phyloP scores from a whole-genome alignment of 2,329 filamentous ascomycete species.

The Xylariomycetidae sp. region DNA sequence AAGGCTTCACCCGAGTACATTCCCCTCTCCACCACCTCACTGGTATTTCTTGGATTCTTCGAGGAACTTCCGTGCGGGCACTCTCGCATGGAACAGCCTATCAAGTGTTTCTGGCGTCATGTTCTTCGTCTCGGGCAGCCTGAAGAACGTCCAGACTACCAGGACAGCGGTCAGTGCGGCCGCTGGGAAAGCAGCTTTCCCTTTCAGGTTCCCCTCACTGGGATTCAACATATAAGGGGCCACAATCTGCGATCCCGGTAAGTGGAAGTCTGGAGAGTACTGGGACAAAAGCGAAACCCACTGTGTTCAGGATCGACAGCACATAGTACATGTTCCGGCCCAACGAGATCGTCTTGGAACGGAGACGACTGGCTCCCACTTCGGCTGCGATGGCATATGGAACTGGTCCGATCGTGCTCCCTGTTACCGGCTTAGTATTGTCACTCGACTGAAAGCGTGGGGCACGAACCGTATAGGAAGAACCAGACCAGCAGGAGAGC shows the following conservation, averaged over 20 bases:
- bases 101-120: conserved; percentile 38
- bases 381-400: not conserved
- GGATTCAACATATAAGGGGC: conserved; percentile 27
- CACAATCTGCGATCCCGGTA: too few species aligned
- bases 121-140: conserved; percentile 34
- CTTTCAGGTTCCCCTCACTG: conserved; percentile 23
- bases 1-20: too few species aligned
- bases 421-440: too few species aligned
- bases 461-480: not conserved
- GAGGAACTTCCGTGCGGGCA: conserved; percentile 1
- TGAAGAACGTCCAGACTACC: conserved; percentile 32
- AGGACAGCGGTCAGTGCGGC: conserved; percentile 24
- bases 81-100: conserved; percentile 28
- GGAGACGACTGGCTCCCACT: not conserved
- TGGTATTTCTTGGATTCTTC: too few species aligned
- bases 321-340: conserved; percentile 1
- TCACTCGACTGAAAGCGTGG: too few species aligned
- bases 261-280: too few species aligned
- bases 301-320: conserved; percentile 21
- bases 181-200: conserved; percentile 26
- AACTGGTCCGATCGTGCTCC: not conserved
- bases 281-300: too few species aligned
- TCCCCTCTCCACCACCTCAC: too few species aligned
- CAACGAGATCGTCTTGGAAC: not conserved
- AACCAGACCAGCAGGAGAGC: not conserved